These are phyloP conservation scores for Rutstroemia sp. DNA, from an alignment of 2,329 filamentous ascomycete genomes.

Conservation along the genomic window DNA sequence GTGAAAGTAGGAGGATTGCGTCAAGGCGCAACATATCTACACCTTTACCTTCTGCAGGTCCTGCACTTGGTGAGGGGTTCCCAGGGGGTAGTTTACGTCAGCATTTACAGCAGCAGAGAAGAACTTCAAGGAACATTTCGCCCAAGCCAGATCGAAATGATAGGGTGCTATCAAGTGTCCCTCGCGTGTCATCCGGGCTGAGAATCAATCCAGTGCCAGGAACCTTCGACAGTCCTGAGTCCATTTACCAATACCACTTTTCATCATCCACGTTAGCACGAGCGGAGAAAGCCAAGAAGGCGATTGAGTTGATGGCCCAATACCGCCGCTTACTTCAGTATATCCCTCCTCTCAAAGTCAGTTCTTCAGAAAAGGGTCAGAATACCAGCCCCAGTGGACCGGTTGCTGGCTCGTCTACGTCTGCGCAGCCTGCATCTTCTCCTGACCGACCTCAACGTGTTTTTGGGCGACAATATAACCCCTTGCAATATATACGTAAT, in stretches of 20 bases:
- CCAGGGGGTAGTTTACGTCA: constrained; percentile 54
- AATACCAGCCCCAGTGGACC: constrained; percentile 35
- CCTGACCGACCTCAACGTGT: constrained; percentile 21
- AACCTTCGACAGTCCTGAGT: constrained; percentile 40
- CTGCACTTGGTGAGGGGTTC: constrained; percentile 36
- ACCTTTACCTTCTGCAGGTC: constrained; percentile 38
- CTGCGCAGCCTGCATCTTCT: constrained; percentile 32
- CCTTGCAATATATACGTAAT: constrained; percentile 87
- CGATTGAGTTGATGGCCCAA: constrained; percentile 79
- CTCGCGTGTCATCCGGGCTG: constrained; percentile 36
- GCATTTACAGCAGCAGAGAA: constrained; percentile 66
- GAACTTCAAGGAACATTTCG: constrained; percentile 53
- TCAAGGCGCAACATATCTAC: constrained; percentile 46
- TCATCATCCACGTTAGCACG: constrained; percentile 74
- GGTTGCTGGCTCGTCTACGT: constrained; percentile 32
- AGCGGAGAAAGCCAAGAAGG: constrained; percentile 75
- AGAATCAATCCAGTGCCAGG: constrained; percentile 41
- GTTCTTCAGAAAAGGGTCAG: constrained; percentile 31
- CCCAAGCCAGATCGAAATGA: constrained; percentile 43
- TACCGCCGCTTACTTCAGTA: constrained; percentile 74
- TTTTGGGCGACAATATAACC: constrained; percentile 74
- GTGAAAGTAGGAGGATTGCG: constrained; percentile 66
- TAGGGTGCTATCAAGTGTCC: constrained; percentile 24
- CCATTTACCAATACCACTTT: constrained; percentile 55
- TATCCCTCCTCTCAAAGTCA: constrained; percentile 63